Conservation (phyloP, 176 grass and related monocot species). For the Oryza meyeriana region DNA sequence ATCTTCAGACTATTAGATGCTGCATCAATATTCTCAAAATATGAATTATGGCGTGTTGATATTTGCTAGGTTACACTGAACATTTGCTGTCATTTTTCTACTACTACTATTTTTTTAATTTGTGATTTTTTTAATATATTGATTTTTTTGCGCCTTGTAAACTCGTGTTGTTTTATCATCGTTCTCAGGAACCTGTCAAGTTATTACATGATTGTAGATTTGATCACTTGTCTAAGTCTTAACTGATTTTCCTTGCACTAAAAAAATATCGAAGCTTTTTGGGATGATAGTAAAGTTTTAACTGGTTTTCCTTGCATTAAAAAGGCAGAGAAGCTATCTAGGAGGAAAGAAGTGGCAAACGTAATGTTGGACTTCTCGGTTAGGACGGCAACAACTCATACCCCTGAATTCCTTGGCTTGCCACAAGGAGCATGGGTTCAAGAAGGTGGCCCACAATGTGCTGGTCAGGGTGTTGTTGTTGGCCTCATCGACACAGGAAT, state of each 20-base stretch:
- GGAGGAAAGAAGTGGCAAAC: constrained; percentile 80
- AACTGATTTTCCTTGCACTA: constrained; percentile 36
- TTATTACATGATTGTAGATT: constrained; percentile 14
- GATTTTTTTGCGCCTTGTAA: background rate
- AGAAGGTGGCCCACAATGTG: constrained; percentile 80
- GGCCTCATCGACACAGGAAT: constrained; percentile 95
- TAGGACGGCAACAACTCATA: constrained; percentile 88
- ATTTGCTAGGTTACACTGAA: background rate
- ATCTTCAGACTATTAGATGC: constrained; percentile 8
- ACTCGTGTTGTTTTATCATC: background rate
- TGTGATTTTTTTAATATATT: background rate
- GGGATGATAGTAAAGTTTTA: constrained; percentile 43
- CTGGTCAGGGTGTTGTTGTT: constrained; percentile 84
- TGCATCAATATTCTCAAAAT: constrained; percentile 3
- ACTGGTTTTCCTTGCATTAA: constrained; percentile 41
- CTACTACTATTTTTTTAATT: background rate
- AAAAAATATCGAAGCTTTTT: constrained; percentile 70
- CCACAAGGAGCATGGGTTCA: constrained; percentile 87
- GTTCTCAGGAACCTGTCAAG: background rate
- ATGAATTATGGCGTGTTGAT: background rate
- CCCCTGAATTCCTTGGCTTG: constrained; percentile 89
- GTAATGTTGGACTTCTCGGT: constrained; percentile 86
- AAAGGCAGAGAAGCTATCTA: constrained; percentile 84
- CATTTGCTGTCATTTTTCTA: background rate
- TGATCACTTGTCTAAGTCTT: constrained; percentile 8